phyloP scores from a whole-genome alignment of 352 stramenopile species.

The Pelagophyceae sp. region DNA sequence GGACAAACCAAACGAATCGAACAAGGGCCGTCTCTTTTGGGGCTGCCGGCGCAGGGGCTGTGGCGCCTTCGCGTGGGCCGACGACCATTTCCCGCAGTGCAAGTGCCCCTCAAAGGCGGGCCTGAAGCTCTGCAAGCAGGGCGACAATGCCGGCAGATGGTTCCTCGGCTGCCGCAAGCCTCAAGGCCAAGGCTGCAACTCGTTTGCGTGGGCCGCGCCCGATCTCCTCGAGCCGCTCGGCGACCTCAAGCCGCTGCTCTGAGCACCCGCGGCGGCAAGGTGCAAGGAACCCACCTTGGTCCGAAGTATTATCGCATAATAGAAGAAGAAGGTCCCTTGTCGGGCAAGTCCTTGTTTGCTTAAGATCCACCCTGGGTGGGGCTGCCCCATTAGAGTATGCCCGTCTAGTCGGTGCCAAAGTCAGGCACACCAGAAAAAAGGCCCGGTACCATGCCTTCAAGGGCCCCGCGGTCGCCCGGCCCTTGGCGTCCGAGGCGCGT shows the following conservation, averaged over 20 bases:
- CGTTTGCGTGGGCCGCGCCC: not conserved
- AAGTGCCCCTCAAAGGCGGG: not conserved
- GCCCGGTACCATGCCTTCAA: too few species aligned
- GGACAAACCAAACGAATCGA: not conserved
- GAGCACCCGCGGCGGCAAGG: too few species aligned
- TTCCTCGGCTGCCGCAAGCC: not conserved
- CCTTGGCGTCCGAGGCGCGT: too few species aligned
- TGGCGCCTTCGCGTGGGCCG: slow-evolving; percentile 8
- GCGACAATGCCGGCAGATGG: slow-evolving; percentile 15
- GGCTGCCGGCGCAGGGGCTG: not conserved
- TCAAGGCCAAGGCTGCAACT: not conserved
- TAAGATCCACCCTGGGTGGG: too few species aligned
- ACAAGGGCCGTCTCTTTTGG: slow-evolving; percentile 16
- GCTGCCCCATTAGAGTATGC: too few species aligned
- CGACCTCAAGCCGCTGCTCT: not conserved
- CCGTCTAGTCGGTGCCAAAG: too few species aligned
- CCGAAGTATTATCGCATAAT: too few species aligned
- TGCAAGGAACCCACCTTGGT: too few species aligned
- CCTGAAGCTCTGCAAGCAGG: slow-evolving; percentile 11
- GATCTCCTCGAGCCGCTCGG: not conserved
- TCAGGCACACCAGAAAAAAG: too few species aligned
- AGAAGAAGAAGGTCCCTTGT: too few species aligned
- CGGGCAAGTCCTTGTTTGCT: too few species aligned
- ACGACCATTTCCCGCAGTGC: slow-evolving; percentile 11
- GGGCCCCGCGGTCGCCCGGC: too few species aligned